Conservation (phyloP, 805 yeast genomes). For the Kazachstania taianensis region DNA sequence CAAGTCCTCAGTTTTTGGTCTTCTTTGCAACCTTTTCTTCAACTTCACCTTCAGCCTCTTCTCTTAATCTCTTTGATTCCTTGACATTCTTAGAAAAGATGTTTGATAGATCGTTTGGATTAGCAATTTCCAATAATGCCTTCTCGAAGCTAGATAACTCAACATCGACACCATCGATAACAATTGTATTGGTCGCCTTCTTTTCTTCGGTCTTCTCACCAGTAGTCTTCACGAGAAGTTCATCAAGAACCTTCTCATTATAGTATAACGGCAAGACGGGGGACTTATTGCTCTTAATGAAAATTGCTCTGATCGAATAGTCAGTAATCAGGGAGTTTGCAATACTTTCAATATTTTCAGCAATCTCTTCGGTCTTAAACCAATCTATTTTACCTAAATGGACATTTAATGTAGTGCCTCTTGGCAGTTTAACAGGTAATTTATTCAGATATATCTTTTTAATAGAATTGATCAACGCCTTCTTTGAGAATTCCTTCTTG, state of each 20-base stretch:
- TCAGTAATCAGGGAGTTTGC: slow-evolving; percentile 35
- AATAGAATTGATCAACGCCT: slow-evolving; percentile 49
- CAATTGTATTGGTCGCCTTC: slow-evolving; percentile 12
- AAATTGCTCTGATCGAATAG: slow-evolving; percentile 44
- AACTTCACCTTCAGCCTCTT: slow-evolving; percentile 9
- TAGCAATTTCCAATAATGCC: slow-evolving; percentile 76
- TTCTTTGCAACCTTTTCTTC: slow-evolving; percentile 10
- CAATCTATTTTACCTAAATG: slow-evolving; percentile 49
- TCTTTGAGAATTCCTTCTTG: slow-evolving; percentile 31
- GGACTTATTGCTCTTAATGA: slow-evolving; percentile 57
- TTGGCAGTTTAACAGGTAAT: slow-evolving; percentile 56
- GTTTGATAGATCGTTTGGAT: slow-evolving; percentile 55
- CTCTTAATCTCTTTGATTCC: slow-evolving; percentile 28
- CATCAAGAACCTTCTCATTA: slow-evolving; percentile 39
- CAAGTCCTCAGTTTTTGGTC: slow-evolving; percentile 15
- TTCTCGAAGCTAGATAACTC: slow-evolving; percentile 55
- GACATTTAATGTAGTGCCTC: slow-evolving; percentile 58
- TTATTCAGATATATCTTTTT: slow-evolving; percentile 43
- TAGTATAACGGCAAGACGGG: slow-evolving; percentile 81
- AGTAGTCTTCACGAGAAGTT: slow-evolving; percentile 22
- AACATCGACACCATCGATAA: slow-evolving; percentile 32
- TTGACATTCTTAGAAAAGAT: slow-evolving; percentile 50
- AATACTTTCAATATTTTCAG: slow-evolving; percentile 51
- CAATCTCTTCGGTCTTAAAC: slow-evolving; percentile 41
- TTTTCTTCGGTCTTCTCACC: slow-evolving; percentile 20